Evolutionary conservation across 176 grass and related monocot species (phyloP), one percentile per base, ranked within the genome.

Genomic region (Bothriochloa decipiens): DNA sequence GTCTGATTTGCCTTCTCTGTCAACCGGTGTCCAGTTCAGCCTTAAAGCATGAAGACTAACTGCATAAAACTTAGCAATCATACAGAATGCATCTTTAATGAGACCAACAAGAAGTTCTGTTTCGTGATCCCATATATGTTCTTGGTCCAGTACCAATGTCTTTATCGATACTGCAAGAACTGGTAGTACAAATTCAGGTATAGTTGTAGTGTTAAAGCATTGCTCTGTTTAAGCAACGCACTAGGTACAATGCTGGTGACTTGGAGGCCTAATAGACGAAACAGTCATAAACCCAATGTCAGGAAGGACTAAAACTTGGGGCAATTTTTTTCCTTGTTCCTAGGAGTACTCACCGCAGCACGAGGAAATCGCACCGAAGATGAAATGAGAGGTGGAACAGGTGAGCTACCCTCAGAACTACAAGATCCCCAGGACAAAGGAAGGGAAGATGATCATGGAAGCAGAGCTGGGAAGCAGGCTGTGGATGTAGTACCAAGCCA

Each of bases 341-440:
- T 70, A 89, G 87, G 87, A 85, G 39, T 89, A 85, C 70, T 81
- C 63, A 22, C 82, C 82, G 22, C 77, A 65, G 11, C 87, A 89
- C 6, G 76, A 85, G 63, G 39, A 84, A 29, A 72, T 89, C 27
- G 77, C 45, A 16, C 52, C 87, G 8, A 89, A 85, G 75, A 45
- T 62, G 76, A 84, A 80, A 46, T 89, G 82, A 82, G 82, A 84
- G 61, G 74, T 70, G 75, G 87, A 68, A 81, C 37, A 81, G 39
- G 22, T 10, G 36, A 46, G 20, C 47, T 84, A 75, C 82, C 33
- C 45, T 73, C 67, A 60, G 68, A 84, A 80, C 76, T 37, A 67
- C 28, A 70, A 84, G 58, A 74, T 89, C 70, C 58, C 76, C 9
- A 74, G 2, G 45, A 39, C 76, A 27, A 80, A 85, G 68, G 82